Evolutionary conservation across 306 rosid species (phyloP).

Genomic region (Alnus glutinosa): DNA sequence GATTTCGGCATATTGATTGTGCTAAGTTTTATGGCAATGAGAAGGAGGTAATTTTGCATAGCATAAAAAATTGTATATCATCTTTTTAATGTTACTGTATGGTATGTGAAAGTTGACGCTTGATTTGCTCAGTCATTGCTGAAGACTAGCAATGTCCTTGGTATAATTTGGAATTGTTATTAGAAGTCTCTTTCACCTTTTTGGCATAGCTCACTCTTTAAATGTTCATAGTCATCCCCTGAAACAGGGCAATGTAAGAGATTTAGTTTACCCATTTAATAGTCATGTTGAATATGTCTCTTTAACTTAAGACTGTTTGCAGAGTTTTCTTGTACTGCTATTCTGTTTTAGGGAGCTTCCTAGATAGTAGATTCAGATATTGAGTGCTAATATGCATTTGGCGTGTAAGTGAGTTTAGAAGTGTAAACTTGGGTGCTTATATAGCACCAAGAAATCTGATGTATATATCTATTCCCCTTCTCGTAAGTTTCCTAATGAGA

Average conservation of each 20-base stretch:
- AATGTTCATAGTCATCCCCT: neutral
- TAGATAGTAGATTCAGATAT: neutral
- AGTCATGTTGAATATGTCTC: neutral
- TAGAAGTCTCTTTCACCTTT: neutral
- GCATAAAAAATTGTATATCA: neutral
- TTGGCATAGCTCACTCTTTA: neutral
- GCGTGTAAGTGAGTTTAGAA: neutral
- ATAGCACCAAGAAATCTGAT: neutral
- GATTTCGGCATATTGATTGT: conserved; percentile 71
- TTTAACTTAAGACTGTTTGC: neutral
- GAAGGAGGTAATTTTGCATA: conserved; percentile 44
- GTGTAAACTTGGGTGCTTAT: neutral
- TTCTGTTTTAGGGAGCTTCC: neutral
- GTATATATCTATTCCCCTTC: neutral
- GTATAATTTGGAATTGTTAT: neutral
- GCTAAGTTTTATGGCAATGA: conserved; percentile 57
- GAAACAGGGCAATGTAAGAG: neutral
- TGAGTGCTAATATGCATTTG: neutral
- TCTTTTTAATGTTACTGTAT: neutral
- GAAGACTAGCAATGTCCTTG: neutral
- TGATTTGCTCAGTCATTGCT: neutral
- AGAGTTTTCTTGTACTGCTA: neutral
- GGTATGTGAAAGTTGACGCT: neutral
- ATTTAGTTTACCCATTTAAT: neutral
- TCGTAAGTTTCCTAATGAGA: neutral